Conservation (phyloP, 148 eudicot species). For the Persicaria tinctoria region DNA sequence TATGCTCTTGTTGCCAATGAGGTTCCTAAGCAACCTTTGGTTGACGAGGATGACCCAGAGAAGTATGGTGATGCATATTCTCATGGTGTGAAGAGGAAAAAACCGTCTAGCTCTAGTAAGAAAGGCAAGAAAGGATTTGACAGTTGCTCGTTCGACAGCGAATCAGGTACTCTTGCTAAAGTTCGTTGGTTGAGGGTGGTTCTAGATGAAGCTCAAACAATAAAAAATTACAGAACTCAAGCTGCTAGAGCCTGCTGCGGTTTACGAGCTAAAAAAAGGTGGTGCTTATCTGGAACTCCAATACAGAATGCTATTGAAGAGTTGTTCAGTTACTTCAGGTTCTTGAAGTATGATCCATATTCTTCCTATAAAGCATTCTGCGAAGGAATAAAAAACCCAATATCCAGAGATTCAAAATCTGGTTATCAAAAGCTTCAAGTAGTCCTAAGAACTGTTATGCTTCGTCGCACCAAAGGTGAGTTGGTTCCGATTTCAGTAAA, state of each 20-base stretch:
- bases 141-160: conserved; percentile 34
- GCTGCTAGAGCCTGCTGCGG: conserved; percentile 22
- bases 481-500: background rate
- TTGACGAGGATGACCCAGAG: conserved; percentile 65
- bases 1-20: conserved; percentile 84
- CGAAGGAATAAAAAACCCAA: conserved; percentile 50
- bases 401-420: conserved; percentile 56
- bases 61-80: conserved; percentile 50
- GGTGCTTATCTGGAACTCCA: conserved; percentile 41
- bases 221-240: conserved; percentile 26
- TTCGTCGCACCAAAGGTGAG: conserved; percentile 96
- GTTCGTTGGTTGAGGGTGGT: conserved; percentile 13
- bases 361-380: conserved; percentile 53
- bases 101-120: conserved; percentile 23
- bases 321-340: conserved; percentile 86
- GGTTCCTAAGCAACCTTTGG: conserved; percentile 82
- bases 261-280: conserved; percentile 13
- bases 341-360: conserved; percentile 80
- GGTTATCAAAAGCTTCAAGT: conserved; percentile 97
- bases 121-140: conserved; percentile 55
- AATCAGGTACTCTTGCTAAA: conserved; percentile 41
- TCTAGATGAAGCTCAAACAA: conserved; percentile 13
- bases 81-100: conserved; percentile 40
- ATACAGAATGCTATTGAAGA: conserved; percentile 93
- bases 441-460: conserved; percentile 70